Percentiles rank a stretch among this genome's conserved stretches.
These are phyloP conservation scores for Euphorbia tirucalli DNA, from an alignment of 345 rosid genomes.

Conservation along the genomic window DNA sequence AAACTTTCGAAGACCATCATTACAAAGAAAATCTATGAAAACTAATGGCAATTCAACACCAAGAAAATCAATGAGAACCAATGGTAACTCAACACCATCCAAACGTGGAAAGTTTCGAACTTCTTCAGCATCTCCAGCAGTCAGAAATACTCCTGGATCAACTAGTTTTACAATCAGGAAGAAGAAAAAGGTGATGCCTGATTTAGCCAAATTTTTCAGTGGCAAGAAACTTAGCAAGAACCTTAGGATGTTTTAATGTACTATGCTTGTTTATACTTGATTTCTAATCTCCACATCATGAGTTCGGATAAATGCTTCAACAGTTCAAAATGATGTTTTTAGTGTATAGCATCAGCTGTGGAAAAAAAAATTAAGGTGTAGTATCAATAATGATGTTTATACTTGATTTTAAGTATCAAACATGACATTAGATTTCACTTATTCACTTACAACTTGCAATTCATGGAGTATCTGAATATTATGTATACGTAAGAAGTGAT, in stretches of 20 bases:
- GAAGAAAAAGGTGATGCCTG: conserved; percentile 57
- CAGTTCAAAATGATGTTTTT: background rate
- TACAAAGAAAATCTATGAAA: conserved; percentile 36
- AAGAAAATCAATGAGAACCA: conserved; percentile 38
- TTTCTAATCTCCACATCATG: background rate
- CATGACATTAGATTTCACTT: no score
- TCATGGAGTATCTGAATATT: no score
- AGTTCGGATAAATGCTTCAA: background rate
- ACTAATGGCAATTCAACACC: conserved; percentile 26
- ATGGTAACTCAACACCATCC: conserved; percentile 36
- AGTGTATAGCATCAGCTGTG: background rate
- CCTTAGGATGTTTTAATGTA: conserved; percentile 4
- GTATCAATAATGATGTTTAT: no score
- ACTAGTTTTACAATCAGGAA: conserved; percentile 47
- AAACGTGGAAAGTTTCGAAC: conserved; percentile 38
- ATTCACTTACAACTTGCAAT: no score
- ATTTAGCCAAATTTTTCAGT: conserved; percentile 50
- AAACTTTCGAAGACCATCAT: conserved; percentile 18
- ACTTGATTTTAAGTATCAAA: no score
- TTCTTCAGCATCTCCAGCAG: conserved; percentile 45
- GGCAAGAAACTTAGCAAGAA: conserved; percentile 33
- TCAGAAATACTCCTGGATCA: conserved; percentile 33
- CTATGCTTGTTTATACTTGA: background rate
- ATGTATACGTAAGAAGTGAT: no score
- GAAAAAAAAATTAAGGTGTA: no score